Base-by-base conservation (phyloP, 129 eudicot species). In the Tagetes patula region DNA sequence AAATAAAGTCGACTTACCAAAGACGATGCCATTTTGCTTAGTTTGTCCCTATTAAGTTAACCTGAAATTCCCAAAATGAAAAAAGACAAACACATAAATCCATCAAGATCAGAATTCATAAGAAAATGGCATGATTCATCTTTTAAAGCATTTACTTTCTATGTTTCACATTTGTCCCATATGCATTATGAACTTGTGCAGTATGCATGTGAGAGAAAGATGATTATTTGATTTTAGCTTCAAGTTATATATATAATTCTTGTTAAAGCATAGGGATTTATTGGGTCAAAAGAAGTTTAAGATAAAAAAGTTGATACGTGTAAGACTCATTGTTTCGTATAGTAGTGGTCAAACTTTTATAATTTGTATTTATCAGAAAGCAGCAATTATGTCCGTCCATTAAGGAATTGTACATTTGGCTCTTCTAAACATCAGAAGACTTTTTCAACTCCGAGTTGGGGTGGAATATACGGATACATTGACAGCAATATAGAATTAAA, bases 1-100 rank as follows among this genome's bases (percentile, higher is more conserved):
- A 36, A 20, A 48, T 52, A 13, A 75, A 66, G 67, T 71, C 40
- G 4, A 56, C 88, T 78, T 78, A 85, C 89, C 86, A 63, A 74
- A 66, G 74, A 30, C 42, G 89, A 79, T 30, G 81, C 79, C 89
- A 85, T 81, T 58, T 75, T 71, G 66, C 81, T 67, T 38, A 67
- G 27, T 43, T 81, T 55, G 30, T 48, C 74, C 73, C 73, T 64
- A 36, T 54, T 56, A 42, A 7, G 8, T 70, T 45, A 61, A 65
- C 81, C 84, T 81, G 84, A 55, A 71, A 53, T 50, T 48, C 27
- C 4, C 3, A 46, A 74, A 73, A 65, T 0, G 55, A 12, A 65
- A 37, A 64, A 27, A 8, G 10, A 6, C 13, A 1, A 72, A 58
- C 43, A 72, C 61, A 49, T 11, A 27, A 65, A 64, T 38, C 62